Conservation (phyloP, 2,329 filamentous ascomycete genomes). For the Phialophora chinensis region DNA sequence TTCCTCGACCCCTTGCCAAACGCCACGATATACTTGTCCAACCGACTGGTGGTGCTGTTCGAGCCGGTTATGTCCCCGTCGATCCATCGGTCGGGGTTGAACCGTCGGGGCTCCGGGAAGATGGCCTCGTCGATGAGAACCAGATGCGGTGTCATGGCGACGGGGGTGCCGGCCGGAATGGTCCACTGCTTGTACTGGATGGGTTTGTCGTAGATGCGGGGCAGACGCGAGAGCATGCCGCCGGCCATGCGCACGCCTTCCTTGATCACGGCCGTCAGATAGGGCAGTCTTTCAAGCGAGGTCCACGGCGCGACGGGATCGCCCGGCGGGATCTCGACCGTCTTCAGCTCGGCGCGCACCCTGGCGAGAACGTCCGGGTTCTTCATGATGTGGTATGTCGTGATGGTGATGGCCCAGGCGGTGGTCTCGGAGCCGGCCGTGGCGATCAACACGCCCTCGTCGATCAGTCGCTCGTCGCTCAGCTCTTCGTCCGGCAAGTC, state of each 20-base stretch:
- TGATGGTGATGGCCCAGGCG: slow-evolving; percentile 35
- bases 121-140: slow-evolving; percentile 45
- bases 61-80: slow-evolving; percentile 21
- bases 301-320: slow-evolving; percentile 32
- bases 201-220: slow-evolving; percentile 36
- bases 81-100: slow-evolving; percentile 45
- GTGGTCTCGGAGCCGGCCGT: slow-evolving; percentile 34
- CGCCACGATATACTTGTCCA: slow-evolving; percentile 46
- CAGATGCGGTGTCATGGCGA: slow-evolving; percentile 40
- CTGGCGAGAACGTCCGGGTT: slow-evolving; percentile 23
- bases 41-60: slow-evolving; percentile 22
- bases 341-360: slow-evolving; percentile 27
- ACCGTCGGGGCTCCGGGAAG: slow-evolving; percentile 43
- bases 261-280: slow-evolving; percentile 43
- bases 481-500: slow-evolving; percentile 38
- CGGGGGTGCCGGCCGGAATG: slow-evolving; percentile 44
- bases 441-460: slow-evolving; percentile 45
- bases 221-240: slow-evolving; percentile 35
- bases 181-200: slow-evolving; percentile 43
- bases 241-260: slow-evolving; percentile 42
- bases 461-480: slow-evolving; percentile 40
- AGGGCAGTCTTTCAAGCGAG: slow-evolving; percentile 42
- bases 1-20: slow-evolving; percentile 47
- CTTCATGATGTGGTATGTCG: slow-evolving; percentile 35
- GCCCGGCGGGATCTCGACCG: slow-evolving; percentile 22